phyloP scores from a whole-genome alignment of 1,139 yeast species.

The Pichia sp. region DNA sequence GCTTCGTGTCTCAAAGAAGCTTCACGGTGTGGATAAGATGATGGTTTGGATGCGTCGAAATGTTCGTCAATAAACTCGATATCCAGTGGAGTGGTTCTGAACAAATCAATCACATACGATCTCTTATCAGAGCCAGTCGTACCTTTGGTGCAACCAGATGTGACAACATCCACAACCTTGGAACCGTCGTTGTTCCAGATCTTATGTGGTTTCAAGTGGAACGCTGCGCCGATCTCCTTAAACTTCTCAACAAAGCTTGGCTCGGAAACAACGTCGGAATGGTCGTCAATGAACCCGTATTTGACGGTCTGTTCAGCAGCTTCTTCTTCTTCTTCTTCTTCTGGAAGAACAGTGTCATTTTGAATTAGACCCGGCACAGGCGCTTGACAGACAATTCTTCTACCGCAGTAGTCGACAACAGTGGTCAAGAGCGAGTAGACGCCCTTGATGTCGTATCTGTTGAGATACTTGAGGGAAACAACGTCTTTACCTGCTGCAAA shows the following conservation, averaged over 20 bases:
- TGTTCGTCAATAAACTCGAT: slow-evolving; percentile 58
- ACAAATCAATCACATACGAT: slow-evolving; percentile 74
- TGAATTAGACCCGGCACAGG: slow-evolving; percentile 94
- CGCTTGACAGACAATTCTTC: slow-evolving; percentile 82
- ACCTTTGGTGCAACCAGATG: slow-evolving; percentile 81
- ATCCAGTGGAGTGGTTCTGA: slow-evolving; percentile 80
- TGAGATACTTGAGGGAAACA: slow-evolving; percentile 59
- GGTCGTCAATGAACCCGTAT: slow-evolving; percentile 65
- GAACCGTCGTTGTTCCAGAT: slow-evolving; percentile 38
- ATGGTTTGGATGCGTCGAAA: slow-evolving; percentile 31
- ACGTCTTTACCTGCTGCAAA: slow-evolving; percentile 76
- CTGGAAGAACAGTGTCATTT: slow-evolving; percentile 29
- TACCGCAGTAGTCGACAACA: slow-evolving; percentile 84
- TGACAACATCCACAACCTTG: slow-evolving; percentile 40
- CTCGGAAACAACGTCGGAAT: slow-evolving; percentile 35
- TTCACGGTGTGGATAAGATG: slow-evolving; percentile 75
- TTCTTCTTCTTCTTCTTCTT: slow-evolving; percentile 24
- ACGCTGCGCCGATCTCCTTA: slow-evolving; percentile 56
- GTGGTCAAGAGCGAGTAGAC: slow-evolving; percentile 70
- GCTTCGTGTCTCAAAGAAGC: slow-evolving; percentile 80
- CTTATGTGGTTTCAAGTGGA: slow-evolving; percentile 69
- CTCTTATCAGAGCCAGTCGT: slow-evolving; percentile 80
- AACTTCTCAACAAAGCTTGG: slow-evolving; percentile 44
- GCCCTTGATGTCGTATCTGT: slow-evolving; percentile 56
- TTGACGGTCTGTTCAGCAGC: slow-evolving; percentile 39